phyloP scores from a whole-genome alignment of 208 protist species.

The Leishmania major region DNA sequence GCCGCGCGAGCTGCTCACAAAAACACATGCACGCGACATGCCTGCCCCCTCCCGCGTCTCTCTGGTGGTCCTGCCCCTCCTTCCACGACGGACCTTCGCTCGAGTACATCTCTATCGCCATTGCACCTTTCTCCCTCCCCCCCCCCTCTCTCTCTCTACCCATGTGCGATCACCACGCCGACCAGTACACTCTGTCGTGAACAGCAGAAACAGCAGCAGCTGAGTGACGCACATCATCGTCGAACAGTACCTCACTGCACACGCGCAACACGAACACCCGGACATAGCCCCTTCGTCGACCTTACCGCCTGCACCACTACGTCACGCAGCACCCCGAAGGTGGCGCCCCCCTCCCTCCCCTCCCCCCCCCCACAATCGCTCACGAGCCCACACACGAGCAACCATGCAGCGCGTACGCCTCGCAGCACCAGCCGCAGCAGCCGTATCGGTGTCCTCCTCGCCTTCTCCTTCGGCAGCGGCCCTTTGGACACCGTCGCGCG shows the following conservation, averaged over 20 bases:
- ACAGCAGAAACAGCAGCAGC: background rate
- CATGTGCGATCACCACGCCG: background rate
- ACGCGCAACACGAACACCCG: background rate
- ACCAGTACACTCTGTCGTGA: background rate
- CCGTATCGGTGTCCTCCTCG: background rate
- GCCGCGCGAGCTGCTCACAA: background rate
- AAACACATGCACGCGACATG: background rate
- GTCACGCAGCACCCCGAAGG: background rate
- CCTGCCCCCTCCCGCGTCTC: background rate
- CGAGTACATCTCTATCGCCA: background rate
- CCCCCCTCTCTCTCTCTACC: background rate
- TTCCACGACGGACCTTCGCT: background rate
- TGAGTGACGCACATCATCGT: background rate
- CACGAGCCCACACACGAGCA: background rate
- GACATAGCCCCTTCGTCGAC: background rate
- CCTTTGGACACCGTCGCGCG: slow-evolving; percentile 32
- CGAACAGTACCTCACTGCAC: background rate
- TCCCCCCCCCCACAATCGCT: background rate
- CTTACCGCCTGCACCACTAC: background rate
- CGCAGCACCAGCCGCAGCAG: background rate
- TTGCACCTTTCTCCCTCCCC: background rate
- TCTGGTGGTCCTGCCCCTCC: background rate
- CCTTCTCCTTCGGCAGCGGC: background rate
- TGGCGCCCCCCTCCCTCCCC: background rate
- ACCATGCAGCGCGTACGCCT: slow-evolving; percentile 7